Conservation (phyloP, 345 rosid species). For the Streptanthus diversifolius region DNA sequence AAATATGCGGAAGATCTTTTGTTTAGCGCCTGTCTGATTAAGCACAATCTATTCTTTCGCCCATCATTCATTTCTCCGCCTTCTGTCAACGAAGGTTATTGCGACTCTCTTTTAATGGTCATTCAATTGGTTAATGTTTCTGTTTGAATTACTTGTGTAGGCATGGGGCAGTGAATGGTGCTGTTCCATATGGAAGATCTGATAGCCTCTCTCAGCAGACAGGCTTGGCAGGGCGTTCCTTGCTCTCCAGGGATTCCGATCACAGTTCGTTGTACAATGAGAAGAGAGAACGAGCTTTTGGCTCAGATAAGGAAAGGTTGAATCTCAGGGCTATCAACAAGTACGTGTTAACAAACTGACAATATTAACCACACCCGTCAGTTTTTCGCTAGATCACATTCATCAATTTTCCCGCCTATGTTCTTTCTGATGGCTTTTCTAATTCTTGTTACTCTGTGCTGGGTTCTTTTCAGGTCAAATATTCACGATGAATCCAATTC, state of each 20-base stretch:
- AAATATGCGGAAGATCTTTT: constrained; percentile 21
- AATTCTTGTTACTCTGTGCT: constrained; percentile 3
- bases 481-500: constrained; percentile 76
- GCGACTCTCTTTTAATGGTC: neutral
- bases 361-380: constrained; percentile 9
- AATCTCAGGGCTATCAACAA: constrained; percentile 68
- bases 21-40: neutral
- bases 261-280: constrained; percentile 56
- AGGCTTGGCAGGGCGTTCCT: constrained; percentile 57
- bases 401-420: neutral
- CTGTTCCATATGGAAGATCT: constrained; percentile 62
- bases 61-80: constrained; percentile 2
- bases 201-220: constrained; percentile 57
- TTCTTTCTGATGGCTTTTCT: neutral
- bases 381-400: neutral
- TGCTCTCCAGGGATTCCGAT: constrained; percentile 59
- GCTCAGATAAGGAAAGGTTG: constrained; percentile 76
- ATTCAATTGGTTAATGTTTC: constrained; percentile 18
- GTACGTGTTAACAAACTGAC: constrained; percentile 45
- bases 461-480: constrained; percentile 51
- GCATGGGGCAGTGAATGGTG: constrained; percentile 67
- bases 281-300: constrained; percentile 68
- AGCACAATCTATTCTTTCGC: constrained; percentile 3
- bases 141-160: constrained; percentile 43
- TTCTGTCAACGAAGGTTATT: constrained; percentile 7